Evolutionary conservation across 768 basidiomycete species (phyloP), one percentile per base, ranked within the genome.

Genomic region (Lentinula sp.): DNA sequence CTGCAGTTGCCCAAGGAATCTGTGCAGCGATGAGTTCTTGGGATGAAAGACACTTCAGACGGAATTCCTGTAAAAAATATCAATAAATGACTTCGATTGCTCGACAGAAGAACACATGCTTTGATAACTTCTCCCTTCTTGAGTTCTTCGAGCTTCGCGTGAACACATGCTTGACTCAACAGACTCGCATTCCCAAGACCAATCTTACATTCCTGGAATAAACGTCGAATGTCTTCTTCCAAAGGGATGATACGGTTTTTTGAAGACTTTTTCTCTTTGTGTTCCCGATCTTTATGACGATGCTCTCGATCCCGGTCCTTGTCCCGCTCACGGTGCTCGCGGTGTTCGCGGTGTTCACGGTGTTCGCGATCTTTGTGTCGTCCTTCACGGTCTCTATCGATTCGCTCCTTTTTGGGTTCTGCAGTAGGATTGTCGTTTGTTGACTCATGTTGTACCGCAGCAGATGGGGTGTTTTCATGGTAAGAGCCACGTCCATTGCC

Each of bases 1-100:
- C 83, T 1, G 92, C 86, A 20, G 86, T 82, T 3, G 95, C 95
- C 94, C 95, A 96, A 6, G 90, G 86, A 66, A 97, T 94, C 72
- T 95, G 94, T 10, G 88, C 86, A 64, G 79, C 87, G 32, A 96
- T 85, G 10, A 95, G 81, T 62, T 94, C 93, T 71, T 93, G 92
- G 2, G 91, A 93, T 3, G 83, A 79, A 35, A 84, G 81, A 69
- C 93, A 94, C 68, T 91, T 91, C 15, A 72, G 67, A 66, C 91
- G 84, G 67, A 94, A 95, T 74, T 95, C 94, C 93, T 96, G 69
- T 1, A 18, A 39, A n/a, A 41, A 16, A 9, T 48, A 61, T 48
- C 59, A 39, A n/a, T 15, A 45, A 60, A 52, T n/a, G 1, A 39
- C 9, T 43, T 46, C 28, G 16, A 36, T 57, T 28, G 28, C 28